phyloP scores from a whole-genome alignment of 306 rosid species.

The Prunus armeniaca region DNA sequence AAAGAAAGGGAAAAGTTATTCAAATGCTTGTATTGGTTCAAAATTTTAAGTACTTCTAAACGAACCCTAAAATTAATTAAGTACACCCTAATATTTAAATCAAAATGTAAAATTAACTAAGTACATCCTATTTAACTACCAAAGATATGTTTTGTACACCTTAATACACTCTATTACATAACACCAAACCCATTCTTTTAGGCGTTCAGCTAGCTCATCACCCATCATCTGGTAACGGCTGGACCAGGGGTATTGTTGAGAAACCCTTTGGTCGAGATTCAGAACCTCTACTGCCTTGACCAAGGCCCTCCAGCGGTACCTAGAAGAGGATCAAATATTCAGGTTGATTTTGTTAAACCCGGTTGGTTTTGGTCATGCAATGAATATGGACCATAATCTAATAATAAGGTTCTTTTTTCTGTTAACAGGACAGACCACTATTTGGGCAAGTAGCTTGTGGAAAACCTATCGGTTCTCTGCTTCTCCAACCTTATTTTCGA shows the following conservation, averaged over 20 bases:
- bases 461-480: conserved; percentile 85
- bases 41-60: too few species aligned
- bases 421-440: conserved; percentile 71
- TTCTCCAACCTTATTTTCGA: conserved; percentile 88
- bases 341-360: conserved; percentile 31
- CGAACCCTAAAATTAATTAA: too few species aligned
- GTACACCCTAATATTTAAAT: too few species aligned
- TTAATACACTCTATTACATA: too few species aligned
- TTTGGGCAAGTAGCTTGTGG: conserved; percentile 90
- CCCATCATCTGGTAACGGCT: conserved; percentile 76
- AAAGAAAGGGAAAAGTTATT: too few species aligned
- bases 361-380: conserved; percentile 9
- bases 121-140: too few species aligned
- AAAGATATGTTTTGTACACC: too few species aligned
- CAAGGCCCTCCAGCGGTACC: conserved; percentile 62
- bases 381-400: conserved; percentile 7
- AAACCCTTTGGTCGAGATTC: conserved; percentile 95
- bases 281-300: conserved; percentile 86
- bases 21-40: too few species aligned
- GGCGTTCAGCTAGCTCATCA: conserved; percentile 45
- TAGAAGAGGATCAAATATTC: conserved; percentile 87
- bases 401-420: background rate
- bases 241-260: conserved; percentile 93
- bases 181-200: too few species aligned
- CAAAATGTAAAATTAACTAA: too few species aligned